Evolutionary conservation across 805 yeast genomes (phyloP), one percentile per base, ranked within the genome.

Genomic region (Torulaspora quercuum): DNA sequence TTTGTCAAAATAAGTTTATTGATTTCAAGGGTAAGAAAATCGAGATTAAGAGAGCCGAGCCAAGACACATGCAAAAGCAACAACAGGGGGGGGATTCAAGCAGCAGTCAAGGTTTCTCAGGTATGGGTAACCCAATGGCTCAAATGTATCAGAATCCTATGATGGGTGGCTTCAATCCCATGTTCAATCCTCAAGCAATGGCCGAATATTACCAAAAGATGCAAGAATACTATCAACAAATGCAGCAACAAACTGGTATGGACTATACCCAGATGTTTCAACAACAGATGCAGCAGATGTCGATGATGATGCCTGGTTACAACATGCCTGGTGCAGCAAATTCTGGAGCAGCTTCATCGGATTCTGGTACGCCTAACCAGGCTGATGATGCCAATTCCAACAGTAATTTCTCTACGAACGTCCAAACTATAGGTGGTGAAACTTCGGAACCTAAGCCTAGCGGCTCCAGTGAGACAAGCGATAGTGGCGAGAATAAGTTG

Each of bases 21-120:
- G 78, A 80, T 39, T 79, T 90, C 52, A 88, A 87, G 56, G 96
- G 95, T 31, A 85, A 82, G 54, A 73, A 80, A 38, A 81, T 83
- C 76, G 92, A 83, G 62, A 84, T 83, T 44, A 83, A 83, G 56
- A 74, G 87, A 58, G 92, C 92, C 3, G 89, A 80, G 57, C 89
- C 90, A 50, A 73, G 90, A 62, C 80, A 80, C 48, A 81, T 75
- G 59, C 86, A 80, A 51, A 64, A 64, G 45, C 63, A 64, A 50
- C 63, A 59, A 42, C 59, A 64, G 44, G 57, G 61, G 12, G 53
- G 44, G 14, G 29, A 33, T 11, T n/a, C 36, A 3, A 25, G 28
- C 13, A 31, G 33, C 6, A 36, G 31, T 17, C 41, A 42, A 14
- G 29, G 35, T 19, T 29, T 33, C 32, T 40, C 49, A 19, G 55